Evolutionary conservation across 83 land plant genomes (phyloP).

Genomic region (Picea abies): DNA sequence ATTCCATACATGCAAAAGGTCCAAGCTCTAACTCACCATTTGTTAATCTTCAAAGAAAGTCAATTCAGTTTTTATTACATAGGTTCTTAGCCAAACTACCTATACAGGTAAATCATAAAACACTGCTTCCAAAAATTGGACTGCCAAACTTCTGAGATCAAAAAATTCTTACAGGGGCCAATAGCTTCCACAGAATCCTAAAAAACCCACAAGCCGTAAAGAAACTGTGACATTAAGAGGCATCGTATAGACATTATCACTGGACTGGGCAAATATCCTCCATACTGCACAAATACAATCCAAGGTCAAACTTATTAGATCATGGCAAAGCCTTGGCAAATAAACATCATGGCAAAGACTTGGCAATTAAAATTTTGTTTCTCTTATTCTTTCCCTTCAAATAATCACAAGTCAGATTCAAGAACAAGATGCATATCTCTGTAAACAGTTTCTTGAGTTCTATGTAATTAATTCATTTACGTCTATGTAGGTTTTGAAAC

Average conservation of each 20-base stretch:
- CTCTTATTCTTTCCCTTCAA: not conserved
- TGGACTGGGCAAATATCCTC: conserved; percentile 11
- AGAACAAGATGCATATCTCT: not conserved
- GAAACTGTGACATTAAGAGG: not conserved
- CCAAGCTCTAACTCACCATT: not conserved
- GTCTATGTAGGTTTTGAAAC: not conserved
- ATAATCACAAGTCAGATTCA: not conserved
- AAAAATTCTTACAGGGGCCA: not conserved
- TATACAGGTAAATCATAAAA: not conserved
- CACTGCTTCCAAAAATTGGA: not conserved
- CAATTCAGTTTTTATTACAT: not conserved
- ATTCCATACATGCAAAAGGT: not conserved
- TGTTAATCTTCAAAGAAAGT: not conserved
- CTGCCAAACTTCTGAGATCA: not conserved
- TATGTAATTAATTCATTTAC: not conserved
- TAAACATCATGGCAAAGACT: not conserved
- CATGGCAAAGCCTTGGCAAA: not conserved
- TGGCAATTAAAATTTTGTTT: not conserved
- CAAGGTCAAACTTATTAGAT: not conserved
- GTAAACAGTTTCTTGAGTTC: not conserved
- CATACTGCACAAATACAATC: conserved; percentile 2
- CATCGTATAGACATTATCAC: not conserved
- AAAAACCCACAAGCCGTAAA: too few relatives aligned
- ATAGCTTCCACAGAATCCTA: too few relatives aligned
- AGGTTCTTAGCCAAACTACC: not conserved